Base-by-base conservation (phyloP, 1,284 basidiomycete genomes). In the Thecaphora thlaspeos region DNA sequence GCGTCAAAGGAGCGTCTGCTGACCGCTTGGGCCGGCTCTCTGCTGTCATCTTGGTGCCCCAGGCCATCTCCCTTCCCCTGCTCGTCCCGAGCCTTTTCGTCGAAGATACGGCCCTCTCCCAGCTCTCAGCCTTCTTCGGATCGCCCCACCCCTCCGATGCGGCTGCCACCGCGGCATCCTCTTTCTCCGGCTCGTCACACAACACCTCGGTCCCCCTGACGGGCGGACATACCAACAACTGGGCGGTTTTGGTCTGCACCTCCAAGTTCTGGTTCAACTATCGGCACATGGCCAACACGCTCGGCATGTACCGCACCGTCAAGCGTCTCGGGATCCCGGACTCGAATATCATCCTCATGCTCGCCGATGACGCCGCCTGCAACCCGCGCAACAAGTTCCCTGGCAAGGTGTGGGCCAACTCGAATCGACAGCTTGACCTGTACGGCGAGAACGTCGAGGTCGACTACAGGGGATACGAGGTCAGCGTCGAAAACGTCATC, bases 261-360 rank as follows among this genome's bases (percentile, higher is more conserved):
- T 94, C 91, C 7, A 81, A 93, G 56, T 96, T 93, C 77, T 96
- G 93, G 93, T 97, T 98, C 83, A 98, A 98, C 78, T 98, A 98
- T 75, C 82, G 94, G 89, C 94, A 98, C 78, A 96, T 97, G 88
- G 88, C 94, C 15, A 98, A 98, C 80, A 89, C 93, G 0, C 84
- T 98, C 12, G 93, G 92, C 71, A 96, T 98, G 92, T 98, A 98
- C 77, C 89, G 95, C 48, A 97, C 93, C 1, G 91, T 99, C 47
- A 98, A 98, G 78, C 87, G 93, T 2, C 85, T 99, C 8, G 95
- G 94, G 5, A 95, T 99, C 47, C 94, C 94, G 3, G 94, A 98
- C 80, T 91, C 89, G 15, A 92, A 98, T 75, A 97, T 98, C 76
- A 95, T 98, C 78, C 86, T 98, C 45, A 98, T 98, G 95, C 84